phyloP scores from a whole-genome alignment of 176 grass and related monocot species.

The Puccinellia tenuiflora region DNA sequence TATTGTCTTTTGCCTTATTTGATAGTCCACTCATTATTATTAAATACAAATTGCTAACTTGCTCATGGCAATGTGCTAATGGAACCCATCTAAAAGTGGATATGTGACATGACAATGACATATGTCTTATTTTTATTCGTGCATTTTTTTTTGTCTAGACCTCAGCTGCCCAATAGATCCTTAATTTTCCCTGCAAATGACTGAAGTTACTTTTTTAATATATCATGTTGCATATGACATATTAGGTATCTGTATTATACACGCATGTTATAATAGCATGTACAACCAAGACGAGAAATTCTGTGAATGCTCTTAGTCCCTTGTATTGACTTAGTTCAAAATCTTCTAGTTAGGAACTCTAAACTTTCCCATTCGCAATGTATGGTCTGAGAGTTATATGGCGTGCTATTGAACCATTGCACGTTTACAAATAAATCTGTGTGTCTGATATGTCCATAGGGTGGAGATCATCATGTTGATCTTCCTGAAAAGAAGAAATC shows the following conservation, averaged over 20 bases:
- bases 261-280: background rate
- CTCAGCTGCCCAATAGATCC: background rate
- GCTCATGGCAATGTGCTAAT: background rate
- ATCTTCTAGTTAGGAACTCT: background rate
- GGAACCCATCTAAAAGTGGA: background rate
- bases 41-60: background rate
- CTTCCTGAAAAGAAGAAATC: conserved; percentile 73
- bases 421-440: background rate
- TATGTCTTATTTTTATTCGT: background rate
- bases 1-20: background rate
- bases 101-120: background rate
- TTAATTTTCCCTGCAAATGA: background rate
- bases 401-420: background rate
- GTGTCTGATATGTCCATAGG: conserved; percentile 32
- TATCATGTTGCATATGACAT: background rate
- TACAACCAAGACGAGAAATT: background rate
- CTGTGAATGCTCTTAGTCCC: background rate
- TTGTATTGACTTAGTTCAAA: background rate
- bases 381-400: background rate
- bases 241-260: background rate
- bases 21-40: background rate
- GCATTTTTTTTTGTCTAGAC: background rate
- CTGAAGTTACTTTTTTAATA: background rate
- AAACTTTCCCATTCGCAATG: background rate
- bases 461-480: conserved; percentile 50